phyloP scores from a whole-genome alignment of 78 protist genomes.

The Bodo saltans region DNA sequence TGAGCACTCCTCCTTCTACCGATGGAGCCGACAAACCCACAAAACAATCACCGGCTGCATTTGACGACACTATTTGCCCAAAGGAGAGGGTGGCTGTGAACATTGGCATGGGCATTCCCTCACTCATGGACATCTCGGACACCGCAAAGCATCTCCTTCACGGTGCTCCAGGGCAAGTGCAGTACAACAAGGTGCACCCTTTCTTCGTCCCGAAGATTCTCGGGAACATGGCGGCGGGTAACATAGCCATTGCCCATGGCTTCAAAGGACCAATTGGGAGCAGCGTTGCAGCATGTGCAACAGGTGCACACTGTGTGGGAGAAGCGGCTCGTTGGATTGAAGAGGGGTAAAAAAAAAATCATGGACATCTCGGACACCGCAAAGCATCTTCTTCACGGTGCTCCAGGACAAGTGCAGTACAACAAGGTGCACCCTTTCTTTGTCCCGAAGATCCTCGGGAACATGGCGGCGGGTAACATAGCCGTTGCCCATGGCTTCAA shows the following conservation, averaged over 20 bases:
- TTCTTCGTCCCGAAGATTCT: conserved; percentile 85
- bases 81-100: conserved; percentile 72
- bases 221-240: conserved; percentile 81
- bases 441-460: conserved; percentile 78
- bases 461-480: conserved; percentile 80
- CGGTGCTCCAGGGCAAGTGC: neutral
- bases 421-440: conserved; percentile 74
- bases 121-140: conserved; percentile 54
- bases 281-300: conserved; percentile 88
- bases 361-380: too few species aligned
- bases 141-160: neutral
- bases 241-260: conserved; percentile 52
- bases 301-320: conserved; percentile 88
- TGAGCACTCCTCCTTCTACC: too few species aligned
- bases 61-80: too few species aligned
- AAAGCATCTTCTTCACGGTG: too few species aligned
- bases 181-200: conserved; percentile 59
- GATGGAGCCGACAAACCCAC: too few species aligned
- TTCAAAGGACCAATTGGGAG: conserved; percentile 80
- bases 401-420: conserved; percentile 6
- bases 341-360: too few species aligned
- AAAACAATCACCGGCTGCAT: too few species aligned
- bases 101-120: conserved; percentile 79
- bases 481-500: conserved; percentile 45
- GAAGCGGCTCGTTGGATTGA: conserved; percentile 68